Evolutionary conservation across 345 rosid species (phyloP).

Genomic region (Eucalyptus pumila): DNA sequence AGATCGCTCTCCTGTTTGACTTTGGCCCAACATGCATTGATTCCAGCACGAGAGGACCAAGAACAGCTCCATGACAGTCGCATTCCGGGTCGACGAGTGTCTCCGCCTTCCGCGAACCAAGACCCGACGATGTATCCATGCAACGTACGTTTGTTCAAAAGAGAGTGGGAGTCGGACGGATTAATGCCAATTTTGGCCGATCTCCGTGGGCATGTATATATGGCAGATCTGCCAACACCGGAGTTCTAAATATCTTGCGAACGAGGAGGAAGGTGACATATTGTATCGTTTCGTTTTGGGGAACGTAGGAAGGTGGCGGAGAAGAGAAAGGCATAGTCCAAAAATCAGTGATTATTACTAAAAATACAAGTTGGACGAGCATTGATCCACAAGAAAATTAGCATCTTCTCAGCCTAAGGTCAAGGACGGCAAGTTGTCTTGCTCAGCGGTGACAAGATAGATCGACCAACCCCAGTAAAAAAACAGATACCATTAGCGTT

Average conservation of each 20-base stretch:
- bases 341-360: neutral
- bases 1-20: neutral
- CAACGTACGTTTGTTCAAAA: neutral
- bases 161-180: neutral
- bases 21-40: too few species aligned
- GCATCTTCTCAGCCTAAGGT: neutral
- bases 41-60: fast-evolving
- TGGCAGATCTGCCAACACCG: neutral
- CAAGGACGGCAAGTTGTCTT: neutral
- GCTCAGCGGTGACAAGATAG: neutral
- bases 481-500: neutral
- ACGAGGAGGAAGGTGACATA: neutral
- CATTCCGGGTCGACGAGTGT: neutral
- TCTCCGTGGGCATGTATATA: neutral
- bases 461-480: neutral
- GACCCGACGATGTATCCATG: neutral
- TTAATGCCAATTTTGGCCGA: neutral
- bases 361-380: neutral
- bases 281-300: neutral
- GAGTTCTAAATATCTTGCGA: neutral
- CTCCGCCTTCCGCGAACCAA: neutral
- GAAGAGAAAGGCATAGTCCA: neutral
- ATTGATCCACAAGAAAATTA: neutral
- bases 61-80: neutral
- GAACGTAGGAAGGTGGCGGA: neutral